These are phyloP conservation scores for Rubia yunnanensis DNA, from an alignment of 257 asterid species.

Conservation along the genomic window DNA sequence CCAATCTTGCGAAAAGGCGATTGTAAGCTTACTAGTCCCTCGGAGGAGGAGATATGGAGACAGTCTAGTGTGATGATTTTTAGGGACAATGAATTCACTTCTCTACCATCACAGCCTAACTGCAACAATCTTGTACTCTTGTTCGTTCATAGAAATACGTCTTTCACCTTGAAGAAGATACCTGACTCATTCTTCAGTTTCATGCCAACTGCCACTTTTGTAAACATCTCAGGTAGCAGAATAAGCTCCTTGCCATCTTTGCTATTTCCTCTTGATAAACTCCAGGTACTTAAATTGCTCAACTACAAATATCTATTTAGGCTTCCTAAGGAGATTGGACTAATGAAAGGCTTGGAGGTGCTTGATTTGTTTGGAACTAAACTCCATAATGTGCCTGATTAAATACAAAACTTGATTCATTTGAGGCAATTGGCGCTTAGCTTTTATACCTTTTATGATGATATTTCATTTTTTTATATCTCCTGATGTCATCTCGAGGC, in stretches of 20 bases:
- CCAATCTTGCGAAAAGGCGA: not conserved
- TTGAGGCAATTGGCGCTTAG: slow-evolving; percentile 19
- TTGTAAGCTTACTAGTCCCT: not conserved
- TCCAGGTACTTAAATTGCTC: slow-evolving; percentile 18
- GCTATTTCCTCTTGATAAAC: slow-evolving; percentile 13
- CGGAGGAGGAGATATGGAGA: slow-evolving; percentile 3
- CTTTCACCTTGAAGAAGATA: slow-evolving; percentile 10
- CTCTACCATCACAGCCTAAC: slow-evolving; percentile 11
- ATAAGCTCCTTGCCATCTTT: slow-evolving; percentile 22
- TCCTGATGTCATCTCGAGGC: slow-evolving; percentile 16
- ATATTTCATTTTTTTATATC: slow-evolving; percentile 14
- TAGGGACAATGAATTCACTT: slow-evolving; percentile 6
- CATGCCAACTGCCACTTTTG: slow-evolving; percentile 11
- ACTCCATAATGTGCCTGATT: slow-evolving; percentile 16
- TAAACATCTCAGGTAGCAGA: slow-evolving; percentile 24
- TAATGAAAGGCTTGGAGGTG: slow-evolving; percentile 12
- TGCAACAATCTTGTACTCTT: slow-evolving; percentile 11
- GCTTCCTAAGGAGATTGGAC: slow-evolving; percentile 10
- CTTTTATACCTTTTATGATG: slow-evolving; percentile 10
- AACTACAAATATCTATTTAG: slow-evolving; percentile 13
- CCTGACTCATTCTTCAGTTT: slow-evolving; percentile 16
- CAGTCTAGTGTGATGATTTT: slow-evolving; percentile 8
- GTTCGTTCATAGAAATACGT: slow-evolving; percentile 23
- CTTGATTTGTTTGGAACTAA: slow-evolving; percentile 26
- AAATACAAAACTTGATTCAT: slow-evolving; percentile 13